phyloP scores from a whole-genome alignment of 352 stramenopile genomes.

The Globisporangium echinulatum region DNA sequence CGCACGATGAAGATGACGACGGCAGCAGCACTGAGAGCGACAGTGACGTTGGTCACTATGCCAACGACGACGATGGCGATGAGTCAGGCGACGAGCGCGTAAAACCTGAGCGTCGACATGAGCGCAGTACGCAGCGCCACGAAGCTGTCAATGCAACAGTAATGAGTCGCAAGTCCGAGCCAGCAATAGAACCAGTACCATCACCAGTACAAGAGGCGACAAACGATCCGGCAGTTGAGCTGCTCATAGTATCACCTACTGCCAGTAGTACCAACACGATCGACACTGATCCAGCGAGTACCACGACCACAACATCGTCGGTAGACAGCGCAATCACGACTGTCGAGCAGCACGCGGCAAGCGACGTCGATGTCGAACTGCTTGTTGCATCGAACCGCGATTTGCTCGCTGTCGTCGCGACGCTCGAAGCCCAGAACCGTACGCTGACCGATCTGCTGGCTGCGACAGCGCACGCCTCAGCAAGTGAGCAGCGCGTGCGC shows the following conservation, averaged over 20 bases:
- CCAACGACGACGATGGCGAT: background rate
- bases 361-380: background rate
- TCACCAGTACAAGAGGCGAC: background rate
- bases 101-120: background rate
- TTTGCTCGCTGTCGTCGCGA: background rate
- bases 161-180: no score
- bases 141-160: no score
- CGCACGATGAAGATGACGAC: background rate
- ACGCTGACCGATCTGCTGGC: background rate
- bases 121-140: background rate
- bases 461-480: background rate
- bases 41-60: background rate
- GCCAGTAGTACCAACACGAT: background rate
- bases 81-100: no score
- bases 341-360: background rate
- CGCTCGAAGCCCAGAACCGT: background rate
- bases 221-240: background rate
- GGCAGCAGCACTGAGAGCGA: slow-evolving; percentile 11
- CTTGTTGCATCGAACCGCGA: background rate
- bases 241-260: background rate
- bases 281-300: background rate
- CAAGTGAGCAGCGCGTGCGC: background rate
- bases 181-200: no score
- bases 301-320: background rate
- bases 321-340: background rate